A percentile compares a stretch with the other conserved stretches of the same genome.
These are phyloP conservation scores for Lasiosphaeria ovina DNA, from an alignment of 495 filamentous ascomycete species.

Conservation along the genomic window DNA sequence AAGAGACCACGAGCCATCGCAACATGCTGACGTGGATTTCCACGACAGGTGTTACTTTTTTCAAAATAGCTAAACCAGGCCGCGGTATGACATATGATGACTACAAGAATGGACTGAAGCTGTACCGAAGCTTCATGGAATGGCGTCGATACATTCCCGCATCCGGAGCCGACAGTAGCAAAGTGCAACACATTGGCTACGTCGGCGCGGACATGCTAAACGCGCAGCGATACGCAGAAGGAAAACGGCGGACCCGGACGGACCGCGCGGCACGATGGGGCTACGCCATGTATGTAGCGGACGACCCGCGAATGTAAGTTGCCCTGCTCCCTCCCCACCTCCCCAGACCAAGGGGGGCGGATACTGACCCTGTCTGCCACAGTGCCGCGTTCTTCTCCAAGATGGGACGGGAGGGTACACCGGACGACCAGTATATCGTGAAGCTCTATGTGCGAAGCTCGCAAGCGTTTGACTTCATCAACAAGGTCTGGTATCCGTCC, in stretches of 20 bases:
- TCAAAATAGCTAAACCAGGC: not conserved
- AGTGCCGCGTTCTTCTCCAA: not conserved
- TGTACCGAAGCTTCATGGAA: not conserved
- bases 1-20: no score
- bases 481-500: not conserved
- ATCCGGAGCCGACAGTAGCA: not conserved
- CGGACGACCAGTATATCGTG: not conserved
- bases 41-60: not conserved
- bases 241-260: not conserved
- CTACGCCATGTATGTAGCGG: slow-evolving; percentile 3
- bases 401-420: not conserved
- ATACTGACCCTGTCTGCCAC: not conserved
- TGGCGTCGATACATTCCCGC: not conserved
- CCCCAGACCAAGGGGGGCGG: no score
- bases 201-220: not conserved
- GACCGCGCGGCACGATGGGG: slow-evolving; percentile 3
- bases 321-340: not conserved
- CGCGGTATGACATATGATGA: not conserved
- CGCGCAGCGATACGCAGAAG: not conserved
- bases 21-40: not conserved
- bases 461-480: not conserved
- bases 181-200: not conserved
- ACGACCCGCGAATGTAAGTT: not conserved
- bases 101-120: slow-evolving; percentile 1
- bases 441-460: not conserved